Evolutionary conservation across 2,329 filamentous ascomycete genomes (phyloP), one percentile per base, ranked within the genome.

Genomic region (Tolypocladium sp.): DNA sequence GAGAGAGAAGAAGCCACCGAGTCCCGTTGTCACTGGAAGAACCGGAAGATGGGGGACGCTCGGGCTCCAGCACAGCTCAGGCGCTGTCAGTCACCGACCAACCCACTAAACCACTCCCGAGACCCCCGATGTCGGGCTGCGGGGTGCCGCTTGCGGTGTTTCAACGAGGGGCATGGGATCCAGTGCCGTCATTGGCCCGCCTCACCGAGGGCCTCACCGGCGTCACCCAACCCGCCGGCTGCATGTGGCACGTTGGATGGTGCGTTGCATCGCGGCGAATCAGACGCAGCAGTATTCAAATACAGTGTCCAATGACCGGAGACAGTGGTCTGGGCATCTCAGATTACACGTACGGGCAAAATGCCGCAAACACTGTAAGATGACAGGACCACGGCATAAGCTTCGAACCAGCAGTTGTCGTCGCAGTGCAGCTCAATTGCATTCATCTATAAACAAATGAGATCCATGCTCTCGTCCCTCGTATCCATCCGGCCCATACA

Each of bases 61-160:
- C 15, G 35, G 49, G 25, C 30, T 46, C 27, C 46, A 33, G 30
- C 30, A 8, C 30, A 33, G 30, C 30, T 33, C 30, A 33, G 30
- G 30, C 30, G n/a, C 22, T 5, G 44, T 27, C 44, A 49, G 25
- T 13, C 9, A 46, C 22, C n/a, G n/a, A n/a, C n/a, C n/a, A n/a
- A n/a, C n/a, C n/a, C 22, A 46, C 22, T 27, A 22, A 46, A n/a
- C n/a, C 42, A 22, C 4, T 6, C 7, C 42, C 22, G 9, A 1
- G 4, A 10, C n/a, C 22, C 25, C 60, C 57, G 59, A 59, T 49
- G 52, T 61, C 60, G 60, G 60, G 41, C 55, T 42, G 60, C 44
- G 58, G 44, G 44, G 22, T 56, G 3, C 17, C 30, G 30, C 13
- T n/a, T 37, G 51, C 51, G 42, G 42, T 10, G 25, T 13, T 38